A percentile compares a stretch with the other conserved stretches of the same genome.
These are phyloP conservation scores for Didymella pomorum DNA, from an alignment of 2,329 filamentous ascomycete species.

Conservation along the genomic window DNA sequence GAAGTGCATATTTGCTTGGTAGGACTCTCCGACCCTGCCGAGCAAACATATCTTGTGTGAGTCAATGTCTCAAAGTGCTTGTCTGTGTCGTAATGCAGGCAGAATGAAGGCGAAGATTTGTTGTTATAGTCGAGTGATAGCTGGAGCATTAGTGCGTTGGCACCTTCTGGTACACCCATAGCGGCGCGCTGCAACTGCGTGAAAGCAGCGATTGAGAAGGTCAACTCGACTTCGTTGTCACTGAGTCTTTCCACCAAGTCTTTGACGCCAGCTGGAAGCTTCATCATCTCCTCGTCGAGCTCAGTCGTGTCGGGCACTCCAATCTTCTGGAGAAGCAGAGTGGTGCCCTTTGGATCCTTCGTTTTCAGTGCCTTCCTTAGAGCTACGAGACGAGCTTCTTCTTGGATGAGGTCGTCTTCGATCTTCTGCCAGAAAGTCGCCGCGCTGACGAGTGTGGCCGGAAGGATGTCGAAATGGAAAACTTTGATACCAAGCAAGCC, in stretches of 20 bases:
- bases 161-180: conserved; percentile 33
- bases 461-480: conserved; percentile 19
- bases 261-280: conserved; percentile 32
- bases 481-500: conserved; percentile 29
- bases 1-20: conserved; percentile 31
- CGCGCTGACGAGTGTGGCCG: conserved; percentile 28
- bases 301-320: conserved; percentile 34
- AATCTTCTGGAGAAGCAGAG: conserved; percentile 33
- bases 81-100: conserved; percentile 41
- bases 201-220: conserved; percentile 34
- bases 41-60: conserved; percentile 34
- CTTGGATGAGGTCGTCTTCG: conserved; percentile 33
- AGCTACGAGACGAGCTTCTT: conserved; percentile 34
- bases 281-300: conserved; percentile 40
- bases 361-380: conserved; percentile 35
- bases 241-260: conserved; percentile 37
- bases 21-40: conserved; percentile 22
- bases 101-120: conserved; percentile 32
- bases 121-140: conserved; percentile 25
- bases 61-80: conserved; percentile 18
- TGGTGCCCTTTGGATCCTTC: conserved; percentile 39
- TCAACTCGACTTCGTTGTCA: conserved; percentile 40
- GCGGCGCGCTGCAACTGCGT: conserved; percentile 37
- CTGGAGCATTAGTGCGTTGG: conserved; percentile 38
- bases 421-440: conserved; percentile 30